phyloP scores from a whole-genome alignment of 2,329 filamentous ascomycete genomes.

The Calonectria leucothoes region DNA sequence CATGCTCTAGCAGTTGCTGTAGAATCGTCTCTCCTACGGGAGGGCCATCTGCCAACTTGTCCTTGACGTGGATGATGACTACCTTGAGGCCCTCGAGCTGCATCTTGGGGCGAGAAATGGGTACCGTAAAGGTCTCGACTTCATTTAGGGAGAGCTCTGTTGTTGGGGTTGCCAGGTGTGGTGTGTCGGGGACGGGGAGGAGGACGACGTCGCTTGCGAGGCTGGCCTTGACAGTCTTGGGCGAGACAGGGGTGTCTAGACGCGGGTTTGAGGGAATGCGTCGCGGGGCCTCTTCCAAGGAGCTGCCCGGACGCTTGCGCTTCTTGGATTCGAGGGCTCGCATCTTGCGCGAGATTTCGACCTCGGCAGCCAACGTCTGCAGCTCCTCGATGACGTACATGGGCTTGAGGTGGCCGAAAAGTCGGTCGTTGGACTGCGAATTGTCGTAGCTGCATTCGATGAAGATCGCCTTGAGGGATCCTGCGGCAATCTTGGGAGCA shows the following conservation, averaged over 20 bases:
- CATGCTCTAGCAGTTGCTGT: constrained; percentile 74
- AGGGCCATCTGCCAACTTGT: constrained; percentile 80
- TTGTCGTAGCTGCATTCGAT: constrained; percentile 97
- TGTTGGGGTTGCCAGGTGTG: constrained; percentile 60
- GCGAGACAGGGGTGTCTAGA: constrained; percentile 63
- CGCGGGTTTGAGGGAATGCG: constrained; percentile 36
- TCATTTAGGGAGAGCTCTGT: constrained; percentile 58
- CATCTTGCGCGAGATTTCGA: constrained; percentile 63
- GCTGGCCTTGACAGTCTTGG: constrained; percentile 56
- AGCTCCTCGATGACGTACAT: constrained; percentile 86
- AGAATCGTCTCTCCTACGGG: constrained; percentile 74
- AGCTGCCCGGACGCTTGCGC: constrained; percentile 67
- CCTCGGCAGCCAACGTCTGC: constrained; percentile 75
- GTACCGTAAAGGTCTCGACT: constrained; percentile 41
- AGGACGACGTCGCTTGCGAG: constrained; percentile 26
- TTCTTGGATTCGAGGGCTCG: constrained; percentile 63
- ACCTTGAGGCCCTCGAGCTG: constrained; percentile 81
- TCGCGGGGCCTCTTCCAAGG: constrained; percentile 35
- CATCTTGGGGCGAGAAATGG: constrained; percentile 38
- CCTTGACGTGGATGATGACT: constrained; percentile 95
- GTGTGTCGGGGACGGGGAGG: constrained; percentile 47
- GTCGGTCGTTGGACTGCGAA: constrained; percentile 76
- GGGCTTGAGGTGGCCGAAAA: constrained; percentile 92
- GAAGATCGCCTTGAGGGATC: constrained; percentile 82
- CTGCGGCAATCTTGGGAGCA: constrained; percentile 82